phyloP scores from a whole-genome alignment of 305 asterid genomes.

The Solanum aculeatissimum region DNA sequence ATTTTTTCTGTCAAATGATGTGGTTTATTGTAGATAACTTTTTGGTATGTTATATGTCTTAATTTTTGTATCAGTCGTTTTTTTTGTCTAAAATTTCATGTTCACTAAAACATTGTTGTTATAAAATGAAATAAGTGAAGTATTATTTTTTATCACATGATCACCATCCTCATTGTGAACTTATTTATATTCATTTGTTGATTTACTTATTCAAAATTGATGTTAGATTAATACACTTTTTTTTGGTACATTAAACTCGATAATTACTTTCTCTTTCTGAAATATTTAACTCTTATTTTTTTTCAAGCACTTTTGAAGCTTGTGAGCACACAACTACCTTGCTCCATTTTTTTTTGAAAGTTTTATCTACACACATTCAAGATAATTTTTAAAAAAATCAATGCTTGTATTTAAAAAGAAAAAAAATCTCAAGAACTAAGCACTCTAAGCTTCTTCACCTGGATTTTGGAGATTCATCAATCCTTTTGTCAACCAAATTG shows the following conservation, averaged over 20 bases:
- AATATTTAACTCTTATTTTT: neutral
- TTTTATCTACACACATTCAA: neutral
- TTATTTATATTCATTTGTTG: neutral
- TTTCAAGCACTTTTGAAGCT: neutral
- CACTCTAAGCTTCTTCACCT: slow-evolving; percentile 8
- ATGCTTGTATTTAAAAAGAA: neutral
- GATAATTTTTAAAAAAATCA: neutral
- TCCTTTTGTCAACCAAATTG: slow-evolving; percentile 82
- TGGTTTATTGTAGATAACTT: neutral
- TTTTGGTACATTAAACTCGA: neutral
- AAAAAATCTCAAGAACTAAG: neutral
- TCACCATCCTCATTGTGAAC: neutral
- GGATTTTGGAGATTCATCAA: slow-evolving; percentile 46
- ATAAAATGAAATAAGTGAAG: neutral
- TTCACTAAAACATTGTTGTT: neutral
- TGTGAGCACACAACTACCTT: neutral
- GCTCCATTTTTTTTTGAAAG: neutral
- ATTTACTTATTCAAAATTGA: neutral
- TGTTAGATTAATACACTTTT: neutral
- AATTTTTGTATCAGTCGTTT: neutral
- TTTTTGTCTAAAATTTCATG: neutral
- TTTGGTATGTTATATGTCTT: neutral
- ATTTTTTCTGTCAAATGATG: too few relatives aligned
- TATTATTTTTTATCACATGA: neutral
- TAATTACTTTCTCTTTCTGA: neutral